phyloP scores from a whole-genome alignment of 2,329 filamentous ascomycete species.

The Calonectria henricotiae region DNA sequence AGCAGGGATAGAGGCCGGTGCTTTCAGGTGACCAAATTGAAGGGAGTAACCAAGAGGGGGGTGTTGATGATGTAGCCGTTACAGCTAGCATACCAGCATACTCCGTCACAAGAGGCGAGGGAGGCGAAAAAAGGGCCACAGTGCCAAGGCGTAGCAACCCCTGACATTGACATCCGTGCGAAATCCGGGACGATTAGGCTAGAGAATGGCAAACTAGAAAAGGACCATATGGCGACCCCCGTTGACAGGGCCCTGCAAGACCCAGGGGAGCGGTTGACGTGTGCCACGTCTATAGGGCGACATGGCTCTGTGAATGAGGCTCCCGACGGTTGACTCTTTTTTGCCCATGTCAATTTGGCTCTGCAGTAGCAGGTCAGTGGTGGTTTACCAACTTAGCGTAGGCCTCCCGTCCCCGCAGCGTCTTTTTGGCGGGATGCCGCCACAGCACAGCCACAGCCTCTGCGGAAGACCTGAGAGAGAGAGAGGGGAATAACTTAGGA shows the following conservation, averaged over 20 bases:
- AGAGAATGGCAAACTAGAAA: not conserved
- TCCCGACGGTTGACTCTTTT: constrained; percentile 15
- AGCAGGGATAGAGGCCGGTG: constrained; percentile 20
- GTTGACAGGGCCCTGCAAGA: constrained; percentile 3
- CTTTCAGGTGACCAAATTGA: constrained; percentile 30
- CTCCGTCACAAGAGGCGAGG: constrained; percentile 8
- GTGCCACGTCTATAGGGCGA: constrained; percentile 36
- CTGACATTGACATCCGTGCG: constrained; percentile 19
- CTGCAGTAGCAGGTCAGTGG: constrained; percentile 17
- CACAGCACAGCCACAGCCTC: constrained; percentile 41
- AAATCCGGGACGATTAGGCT: constrained; percentile 6
- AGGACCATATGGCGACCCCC: constrained; percentile 28
- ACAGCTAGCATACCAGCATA: constrained; percentile 30
- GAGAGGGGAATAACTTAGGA: not conserved
- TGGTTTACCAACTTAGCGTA: constrained; percentile 36
- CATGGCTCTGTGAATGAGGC: constrained; percentile 23
- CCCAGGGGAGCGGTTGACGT: constrained; percentile 36
- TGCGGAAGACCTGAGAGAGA: constrained; percentile 9
- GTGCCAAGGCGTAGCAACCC: constrained; percentile 11
- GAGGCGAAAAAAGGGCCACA: constrained; percentile 18
- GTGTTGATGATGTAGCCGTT: constrained; percentile 27
- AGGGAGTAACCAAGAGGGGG: constrained; percentile 13
- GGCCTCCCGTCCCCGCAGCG: constrained; percentile 39
- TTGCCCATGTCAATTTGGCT: not conserved
- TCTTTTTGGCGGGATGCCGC: constrained; percentile 23